Conservation (phyloP, 805 yeast species). For the Saturnispora dispora region DNA sequence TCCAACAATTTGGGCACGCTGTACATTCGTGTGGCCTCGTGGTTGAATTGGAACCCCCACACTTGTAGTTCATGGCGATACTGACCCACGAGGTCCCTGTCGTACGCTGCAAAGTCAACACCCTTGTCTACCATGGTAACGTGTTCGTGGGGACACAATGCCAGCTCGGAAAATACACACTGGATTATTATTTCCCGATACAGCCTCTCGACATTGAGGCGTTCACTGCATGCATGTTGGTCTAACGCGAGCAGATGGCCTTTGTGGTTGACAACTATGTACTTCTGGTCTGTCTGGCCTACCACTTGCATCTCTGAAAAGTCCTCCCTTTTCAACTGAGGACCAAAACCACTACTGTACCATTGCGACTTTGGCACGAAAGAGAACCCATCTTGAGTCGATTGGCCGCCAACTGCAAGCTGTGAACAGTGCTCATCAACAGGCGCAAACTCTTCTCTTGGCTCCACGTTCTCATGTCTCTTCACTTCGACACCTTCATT, state of each 20-base stretch:
- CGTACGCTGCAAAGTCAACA: conserved; percentile 21
- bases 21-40: conserved; percentile 20
- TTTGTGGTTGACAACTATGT: conserved; percentile 38
- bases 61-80: conserved; percentile 23
- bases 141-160: no score
- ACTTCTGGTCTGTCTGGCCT: conserved; percentile 55
- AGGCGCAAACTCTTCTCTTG: not conserved
- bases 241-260: conserved; percentile 38
- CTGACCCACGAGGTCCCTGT: conserved; percentile 26
- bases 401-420: not conserved
- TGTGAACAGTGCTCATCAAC: no score
- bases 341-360: not conserved
- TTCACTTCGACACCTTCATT: not conserved
- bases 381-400: not conserved
- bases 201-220: conserved; percentile 50
- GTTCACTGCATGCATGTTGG: conserved; percentile 82
- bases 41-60: conserved; percentile 37
- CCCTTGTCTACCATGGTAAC: conserved; percentile 6
- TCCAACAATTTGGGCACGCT: conserved; percentile 35
- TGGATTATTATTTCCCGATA: conserved; percentile 30
- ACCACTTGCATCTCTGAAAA: conserved; percentile 29
- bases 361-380: not conserved
- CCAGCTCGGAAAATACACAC: conserved; percentile 9
- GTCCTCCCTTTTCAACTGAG: conserved; percentile 12
- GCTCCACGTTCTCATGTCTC: not conserved